Evolutionary conservation across 106 monocot genomes (phyloP).

Genomic region (Acanthochlamys bracteata): DNA sequence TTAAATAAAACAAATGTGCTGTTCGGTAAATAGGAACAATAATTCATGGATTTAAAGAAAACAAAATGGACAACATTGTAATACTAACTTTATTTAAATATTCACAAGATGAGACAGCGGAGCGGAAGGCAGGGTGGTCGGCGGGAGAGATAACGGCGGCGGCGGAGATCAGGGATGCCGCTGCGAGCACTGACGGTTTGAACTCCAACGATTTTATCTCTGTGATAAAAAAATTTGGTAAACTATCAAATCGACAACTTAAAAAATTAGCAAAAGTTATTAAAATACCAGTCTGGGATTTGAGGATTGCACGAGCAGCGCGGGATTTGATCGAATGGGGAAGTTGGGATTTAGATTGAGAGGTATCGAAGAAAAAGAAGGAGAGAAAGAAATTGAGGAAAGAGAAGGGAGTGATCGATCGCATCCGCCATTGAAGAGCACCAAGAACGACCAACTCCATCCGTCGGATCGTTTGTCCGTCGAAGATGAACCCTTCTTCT

Average conservation of each 20-base stretch:
- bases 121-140: conserved; percentile 38
- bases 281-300: conserved; percentile 52
- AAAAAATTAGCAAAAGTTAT: not conserved
- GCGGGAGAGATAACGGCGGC: conserved; percentile 47
- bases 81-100: conserved; percentile 44
- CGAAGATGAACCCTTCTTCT: conserved; percentile 53
- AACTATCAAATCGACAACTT: not conserved
- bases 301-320: conserved; percentile 44
- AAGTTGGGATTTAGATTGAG: conserved; percentile 16
- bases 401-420: conserved; percentile 88
- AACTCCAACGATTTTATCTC: conserved; percentile 64
- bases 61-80: not conserved
- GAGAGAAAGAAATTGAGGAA: conserved; percentile 76
- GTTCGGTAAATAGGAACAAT: not conserved
- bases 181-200: conserved; percentile 67
- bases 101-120: conserved; percentile 34
- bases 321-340: conserved; percentile 47
- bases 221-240: conserved; percentile 8
- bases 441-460: conserved; percentile 82
- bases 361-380: conserved; percentile 24
- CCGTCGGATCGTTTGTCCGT: conserved; percentile 44
- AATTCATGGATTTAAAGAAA: not conserved
- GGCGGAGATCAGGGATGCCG: conserved; percentile 72
- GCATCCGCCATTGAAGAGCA: conserved; percentile 81
- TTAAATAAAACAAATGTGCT: not conserved